Conservation (phyloP, 495 filamentous ascomycete genomes). For the Melanomma pulvis-pyrius region DNA sequence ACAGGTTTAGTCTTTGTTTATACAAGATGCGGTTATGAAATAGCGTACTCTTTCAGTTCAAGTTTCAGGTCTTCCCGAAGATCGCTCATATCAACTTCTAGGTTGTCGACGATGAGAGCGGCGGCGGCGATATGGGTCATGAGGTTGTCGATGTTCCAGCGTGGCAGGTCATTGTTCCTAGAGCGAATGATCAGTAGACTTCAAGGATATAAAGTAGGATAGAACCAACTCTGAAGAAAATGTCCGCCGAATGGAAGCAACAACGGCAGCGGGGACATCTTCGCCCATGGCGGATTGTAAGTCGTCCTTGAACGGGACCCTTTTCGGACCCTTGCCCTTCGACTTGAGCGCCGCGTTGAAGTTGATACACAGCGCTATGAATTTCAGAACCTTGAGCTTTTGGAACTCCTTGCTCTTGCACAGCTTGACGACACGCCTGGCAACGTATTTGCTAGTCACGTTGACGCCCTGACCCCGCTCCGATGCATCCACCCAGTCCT, state of each 20-base stretch:
- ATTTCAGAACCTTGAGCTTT: constrained; percentile 66
- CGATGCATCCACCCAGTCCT: constrained; percentile 74
- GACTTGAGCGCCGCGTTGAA: constrained; percentile 58
- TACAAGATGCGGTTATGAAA: neutral
- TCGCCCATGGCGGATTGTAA: constrained; percentile 51
- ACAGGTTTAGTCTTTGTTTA: neutral
- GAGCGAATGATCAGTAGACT: constrained; percentile 12
- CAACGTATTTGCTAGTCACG: constrained; percentile 63
- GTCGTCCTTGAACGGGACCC: constrained; percentile 53
- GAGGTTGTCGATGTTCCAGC: constrained; percentile 50
- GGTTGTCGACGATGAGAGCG: constrained; percentile 68
- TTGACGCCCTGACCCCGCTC: constrained; percentile 57
- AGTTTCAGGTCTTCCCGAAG: constrained; percentile 78
- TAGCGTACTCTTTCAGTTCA: constrained; percentile 60
- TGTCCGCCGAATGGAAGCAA: constrained; percentile 68
- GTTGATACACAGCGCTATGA: constrained; percentile 65
- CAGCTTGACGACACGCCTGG: constrained; percentile 60
- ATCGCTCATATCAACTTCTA: constrained; percentile 73
- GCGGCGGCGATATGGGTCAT: constrained; percentile 51
- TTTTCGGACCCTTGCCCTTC: constrained; percentile 40
- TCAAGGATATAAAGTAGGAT: constrained; percentile 60
- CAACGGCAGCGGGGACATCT: constrained; percentile 57
- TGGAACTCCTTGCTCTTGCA: constrained; percentile 60
- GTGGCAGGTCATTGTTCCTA: constrained; percentile 40
- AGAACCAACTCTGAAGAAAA: constrained; percentile 63